phyloP scores from a whole-genome alignment of 257 asterid genomes.

The Fraxinus americana region DNA sequence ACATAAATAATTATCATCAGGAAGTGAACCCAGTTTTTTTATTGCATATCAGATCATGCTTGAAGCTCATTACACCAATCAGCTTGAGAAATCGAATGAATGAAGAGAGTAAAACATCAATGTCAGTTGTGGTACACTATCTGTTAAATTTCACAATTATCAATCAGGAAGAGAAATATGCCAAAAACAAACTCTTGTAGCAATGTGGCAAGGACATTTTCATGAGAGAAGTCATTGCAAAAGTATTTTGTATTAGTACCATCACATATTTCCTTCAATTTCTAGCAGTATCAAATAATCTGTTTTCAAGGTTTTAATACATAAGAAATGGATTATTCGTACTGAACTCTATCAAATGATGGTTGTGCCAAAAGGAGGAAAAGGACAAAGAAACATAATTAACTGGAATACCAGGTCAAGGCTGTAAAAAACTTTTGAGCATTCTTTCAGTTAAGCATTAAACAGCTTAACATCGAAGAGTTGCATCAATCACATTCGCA shows the following conservation, averaged over 20 bases:
- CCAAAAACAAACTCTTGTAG: not conserved
- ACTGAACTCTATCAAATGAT: not conserved
- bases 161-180: not conserved
- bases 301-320: not conserved
- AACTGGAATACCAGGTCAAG: not conserved
- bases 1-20: slow-evolving; percentile 7
- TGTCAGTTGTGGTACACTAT: not conserved
- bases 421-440: not conserved
- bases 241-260: not conserved
- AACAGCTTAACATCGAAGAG: not conserved
- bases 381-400: not conserved
- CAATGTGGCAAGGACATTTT: not conserved
- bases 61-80: not conserved
- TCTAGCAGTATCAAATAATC: not conserved
- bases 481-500: not conserved
- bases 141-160: not conserved
- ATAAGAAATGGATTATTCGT: slow-evolving; percentile 4
- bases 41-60: not conserved
- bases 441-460: slow-evolving; percentile 4
- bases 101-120: slow-evolving; percentile 6
- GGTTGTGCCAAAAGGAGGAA: not conserved
- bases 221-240: not conserved
- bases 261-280: slow-evolving; percentile 20
- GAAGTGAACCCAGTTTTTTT: not conserved
- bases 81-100: not conserved